Base-by-base conservation (phyloP, 345 rosid genomes). In the Boechera retrofracta region DNA sequence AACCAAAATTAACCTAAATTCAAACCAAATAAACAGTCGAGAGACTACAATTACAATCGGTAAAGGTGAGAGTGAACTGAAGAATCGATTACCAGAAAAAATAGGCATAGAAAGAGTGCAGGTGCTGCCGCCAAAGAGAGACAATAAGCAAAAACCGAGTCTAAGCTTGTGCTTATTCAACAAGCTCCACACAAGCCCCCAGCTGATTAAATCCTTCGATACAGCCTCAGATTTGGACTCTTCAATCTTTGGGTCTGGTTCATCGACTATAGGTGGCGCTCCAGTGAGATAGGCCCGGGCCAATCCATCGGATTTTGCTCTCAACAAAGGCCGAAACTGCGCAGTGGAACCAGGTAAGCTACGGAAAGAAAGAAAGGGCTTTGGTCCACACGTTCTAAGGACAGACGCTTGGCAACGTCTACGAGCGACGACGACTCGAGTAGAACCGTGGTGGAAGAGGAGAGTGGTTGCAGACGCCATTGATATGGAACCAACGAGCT, bases 31-130 rank as follows among this genome's bases (percentile, higher is more conserved):
- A 48, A 16, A 38, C 10, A 53, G 33, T 33, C 2, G 9, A 75
- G 9, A 75, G 24, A 24, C 32, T 61, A 41, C 10, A 33, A 51
- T 54, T 6, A 42, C 42, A 35, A 51, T 7, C 10, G 9, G 5
- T 3, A 44, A 55, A 35, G 6, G 32, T 13, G 33, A 44, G 18
- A 58, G 6, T 44, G 7, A 60, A 57, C 2, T 9, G 64, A 55
- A 44, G 57, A 67, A 51, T 0, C 15, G 42, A 56, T 73, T 59
- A 90, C 98, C 98, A 26, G 98, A 94, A 68, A 87, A 94, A 26
- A 94, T 73, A 29, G 97, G 95, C 97, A 89, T 87, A 15, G 97
- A 90, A 71, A 94, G 97, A 66, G 97, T 94, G 64, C 93, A 94
- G 3, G 84, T 67, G 71, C 92, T 86, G 85, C 97, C 80, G 10